phyloP scores from a whole-genome alignment of 345 rosid species.

The Pistacia integerrima region DNA sequence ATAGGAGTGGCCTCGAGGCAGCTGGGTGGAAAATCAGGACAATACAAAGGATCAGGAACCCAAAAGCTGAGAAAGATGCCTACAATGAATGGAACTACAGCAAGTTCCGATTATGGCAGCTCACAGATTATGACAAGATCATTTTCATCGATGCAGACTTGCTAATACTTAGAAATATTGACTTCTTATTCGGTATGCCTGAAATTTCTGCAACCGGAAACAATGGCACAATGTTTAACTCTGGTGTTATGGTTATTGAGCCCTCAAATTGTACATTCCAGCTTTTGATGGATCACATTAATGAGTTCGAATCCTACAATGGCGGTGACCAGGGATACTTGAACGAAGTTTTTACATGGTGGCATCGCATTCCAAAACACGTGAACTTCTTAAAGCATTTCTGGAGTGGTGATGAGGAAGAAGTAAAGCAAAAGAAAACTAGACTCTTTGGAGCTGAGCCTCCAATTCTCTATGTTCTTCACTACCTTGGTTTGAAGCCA shows the following conservation, averaged over 20 bases:
- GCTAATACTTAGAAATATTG: constrained; percentile 82
- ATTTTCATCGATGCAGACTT: constrained; percentile 93
- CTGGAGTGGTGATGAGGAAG: constrained; percentile 84
- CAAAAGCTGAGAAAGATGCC: constrained; percentile 94
- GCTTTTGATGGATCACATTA: constrained; percentile 80
- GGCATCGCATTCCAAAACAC: constrained; percentile 87
- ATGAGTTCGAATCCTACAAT: constrained; percentile 83
- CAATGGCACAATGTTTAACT: constrained; percentile 81
- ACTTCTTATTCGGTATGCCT: constrained; percentile 85
- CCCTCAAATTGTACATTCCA: constrained; percentile 85
- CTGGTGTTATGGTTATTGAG: constrained; percentile 89
- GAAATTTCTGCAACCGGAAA: constrained; percentile 88
- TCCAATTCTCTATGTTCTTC: constrained; percentile 82
- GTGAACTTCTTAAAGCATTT: constrained; percentile 91
- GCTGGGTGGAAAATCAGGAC: constrained; percentile 92
- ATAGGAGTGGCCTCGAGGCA: constrained; percentile 83
- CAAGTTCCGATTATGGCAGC: constrained; percentile 94
- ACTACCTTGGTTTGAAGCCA: constrained; percentile 85
- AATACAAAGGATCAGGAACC: constrained; percentile 87
- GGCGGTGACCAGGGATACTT: constrained; percentile 93
- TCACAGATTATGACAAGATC: constrained; percentile 89
- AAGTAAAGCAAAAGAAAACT: constrained; percentile 67
- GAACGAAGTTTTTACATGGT: constrained; percentile 95
- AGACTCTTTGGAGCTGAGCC: constrained; percentile 84
- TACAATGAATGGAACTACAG: constrained; percentile 99